Percentiles rank a stretch among this genome's conserved stretches.
phyloP scores from a whole-genome alignment of 2,329 filamentous ascomycete species.

The Ophiognomonia clavigignenti-juglandacearum region DNA sequence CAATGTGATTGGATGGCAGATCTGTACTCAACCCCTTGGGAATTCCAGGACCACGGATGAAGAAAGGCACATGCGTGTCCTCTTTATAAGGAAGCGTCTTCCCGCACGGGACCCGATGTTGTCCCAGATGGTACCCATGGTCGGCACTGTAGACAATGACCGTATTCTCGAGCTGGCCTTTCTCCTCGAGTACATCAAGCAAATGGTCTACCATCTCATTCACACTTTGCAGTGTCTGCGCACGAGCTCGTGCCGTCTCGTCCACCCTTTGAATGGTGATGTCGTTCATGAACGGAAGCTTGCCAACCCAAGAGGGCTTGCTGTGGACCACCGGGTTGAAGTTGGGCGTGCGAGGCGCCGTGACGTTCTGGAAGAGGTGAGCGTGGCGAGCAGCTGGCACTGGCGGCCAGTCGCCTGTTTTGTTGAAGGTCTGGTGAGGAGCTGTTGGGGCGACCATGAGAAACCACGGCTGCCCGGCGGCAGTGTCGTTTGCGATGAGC shows the following conservation, averaged over 20 bases:
- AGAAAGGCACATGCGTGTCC: slow-evolving; percentile 55
- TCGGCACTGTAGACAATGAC: slow-evolving; percentile 15
- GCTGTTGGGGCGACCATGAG: slow-evolving; percentile 61
- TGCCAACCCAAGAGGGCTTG: slow-evolving; percentile 27
- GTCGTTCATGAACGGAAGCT: slow-evolving; percentile 14
- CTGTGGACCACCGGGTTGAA: slow-evolving; percentile 55
- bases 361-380: slow-evolving; percentile 54
- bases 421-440: slow-evolving; percentile 54
- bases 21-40: slow-evolving; percentile 33
- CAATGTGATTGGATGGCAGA: slow-evolving; percentile 56
- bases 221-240: slow-evolving; percentile 37
- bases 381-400: slow-evolving; percentile 57
- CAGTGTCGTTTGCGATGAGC: slow-evolving; percentile 12
- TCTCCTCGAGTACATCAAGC: slow-evolving; percentile 21
- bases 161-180: slow-evolving; percentile 16
- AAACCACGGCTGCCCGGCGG: slow-evolving; percentile 54
- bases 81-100: slow-evolving; percentile 55
- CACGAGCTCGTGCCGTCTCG: slow-evolving; percentile 40
- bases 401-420: slow-evolving; percentile 31
- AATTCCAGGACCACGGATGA: slow-evolving; percentile 55
- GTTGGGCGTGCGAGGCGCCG: slow-evolving; percentile 55
- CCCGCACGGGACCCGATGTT: slow-evolving; percentile 19
- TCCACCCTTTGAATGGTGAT: slow-evolving; percentile 10
- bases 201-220: slow-evolving; percentile 39
- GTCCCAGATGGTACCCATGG: slow-evolving; percentile 14